A percentile compares a stretch with the other conserved stretches of the same genome.
Evolutionary conservation across 2,329 filamentous ascomycete species (phyloP).

Genomic region (Diaporthe longicolla): DNA sequence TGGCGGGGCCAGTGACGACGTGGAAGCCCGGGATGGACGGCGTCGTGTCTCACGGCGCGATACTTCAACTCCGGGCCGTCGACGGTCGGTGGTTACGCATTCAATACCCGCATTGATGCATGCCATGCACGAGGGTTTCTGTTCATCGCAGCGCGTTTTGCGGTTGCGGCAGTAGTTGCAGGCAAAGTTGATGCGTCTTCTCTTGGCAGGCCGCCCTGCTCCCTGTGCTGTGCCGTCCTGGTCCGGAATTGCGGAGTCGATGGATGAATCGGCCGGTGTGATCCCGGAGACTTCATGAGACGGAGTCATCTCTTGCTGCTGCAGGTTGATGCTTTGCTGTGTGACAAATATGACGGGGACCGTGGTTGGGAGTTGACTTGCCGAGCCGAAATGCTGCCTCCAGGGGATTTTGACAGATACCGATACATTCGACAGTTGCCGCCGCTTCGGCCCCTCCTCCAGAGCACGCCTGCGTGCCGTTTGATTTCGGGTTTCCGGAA

Average conservation of each 20-base stretch:
- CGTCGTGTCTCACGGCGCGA: background rate
- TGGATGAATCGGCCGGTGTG: background rate
- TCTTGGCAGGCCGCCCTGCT: constrained; percentile 38
- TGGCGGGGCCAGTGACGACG: background rate
- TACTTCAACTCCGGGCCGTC: constrained; percentile 8
- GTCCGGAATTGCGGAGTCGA: background rate
- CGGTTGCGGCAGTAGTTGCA: constrained; percentile 49
- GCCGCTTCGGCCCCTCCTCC: constrained; percentile 9
- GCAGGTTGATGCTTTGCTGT: background rate
- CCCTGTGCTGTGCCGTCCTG: background rate
- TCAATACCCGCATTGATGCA: background rate
- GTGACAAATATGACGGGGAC: background rate
- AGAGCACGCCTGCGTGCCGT: background rate
- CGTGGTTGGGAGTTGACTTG: background rate
- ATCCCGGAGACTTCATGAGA: background rate
- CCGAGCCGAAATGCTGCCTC: background rate
- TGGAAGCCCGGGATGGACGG: background rate
- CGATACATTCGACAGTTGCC: background rate
- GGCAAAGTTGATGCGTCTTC: constrained; percentile 45
- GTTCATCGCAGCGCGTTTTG: constrained; percentile 51
- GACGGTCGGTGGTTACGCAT: constrained; percentile 5
- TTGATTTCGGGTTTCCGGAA: background rate
- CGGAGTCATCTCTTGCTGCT: background rate
- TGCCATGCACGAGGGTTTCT: constrained; percentile 45
- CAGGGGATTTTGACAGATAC: background rate